Percentiles rank a stretch among this genome's conserved stretches.
Conservation (phyloP, 129 eudicot species). For the Escallonia herrerae region DNA sequence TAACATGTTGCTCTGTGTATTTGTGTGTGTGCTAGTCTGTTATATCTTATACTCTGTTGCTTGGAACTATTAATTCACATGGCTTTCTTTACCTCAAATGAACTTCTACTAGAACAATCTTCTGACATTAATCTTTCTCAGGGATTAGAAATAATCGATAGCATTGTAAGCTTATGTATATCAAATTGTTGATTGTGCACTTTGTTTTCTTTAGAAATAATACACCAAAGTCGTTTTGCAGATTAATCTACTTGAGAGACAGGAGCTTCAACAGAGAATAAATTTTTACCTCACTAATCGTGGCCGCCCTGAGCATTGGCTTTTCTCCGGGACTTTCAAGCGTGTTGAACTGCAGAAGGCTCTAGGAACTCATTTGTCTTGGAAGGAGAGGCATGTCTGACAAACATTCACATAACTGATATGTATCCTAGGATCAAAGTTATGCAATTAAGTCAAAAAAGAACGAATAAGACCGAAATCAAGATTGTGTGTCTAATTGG, state of each 20-base stretch:
- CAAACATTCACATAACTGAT: neutral
- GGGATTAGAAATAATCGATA: too few species aligned
- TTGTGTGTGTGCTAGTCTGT: too few species aligned
- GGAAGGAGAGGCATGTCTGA: slow-evolving; percentile 70
- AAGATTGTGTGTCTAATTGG: neutral
- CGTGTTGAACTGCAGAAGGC: slow-evolving; percentile 87
- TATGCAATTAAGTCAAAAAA: neutral
- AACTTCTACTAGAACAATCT: too few species aligned
- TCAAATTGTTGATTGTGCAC: too few species aligned
- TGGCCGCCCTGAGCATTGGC: slow-evolving; percentile 95
- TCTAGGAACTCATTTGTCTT: slow-evolving; percentile 87
- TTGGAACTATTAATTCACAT: too few species aligned
- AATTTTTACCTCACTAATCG: slow-evolving; percentile 62
- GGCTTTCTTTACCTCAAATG: too few species aligned
- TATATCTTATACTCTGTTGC: too few species aligned
- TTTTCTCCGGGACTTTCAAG: slow-evolving; percentile 60
- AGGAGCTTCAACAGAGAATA: slow-evolving; percentile 87
- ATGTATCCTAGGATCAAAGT: neutral
- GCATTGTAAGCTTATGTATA: too few species aligned
- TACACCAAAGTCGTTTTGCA: slow-evolving; percentile 17
- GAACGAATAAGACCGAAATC: neutral
- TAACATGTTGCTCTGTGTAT: too few species aligned
- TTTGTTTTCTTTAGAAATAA: neutral
- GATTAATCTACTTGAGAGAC: slow-evolving; percentile 87
- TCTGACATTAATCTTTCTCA: too few species aligned